These are phyloP conservation scores for Geotrichum carabidarum DNA, from an alignment of 1,139 yeast genomes.

Conservation along the genomic window DNA sequence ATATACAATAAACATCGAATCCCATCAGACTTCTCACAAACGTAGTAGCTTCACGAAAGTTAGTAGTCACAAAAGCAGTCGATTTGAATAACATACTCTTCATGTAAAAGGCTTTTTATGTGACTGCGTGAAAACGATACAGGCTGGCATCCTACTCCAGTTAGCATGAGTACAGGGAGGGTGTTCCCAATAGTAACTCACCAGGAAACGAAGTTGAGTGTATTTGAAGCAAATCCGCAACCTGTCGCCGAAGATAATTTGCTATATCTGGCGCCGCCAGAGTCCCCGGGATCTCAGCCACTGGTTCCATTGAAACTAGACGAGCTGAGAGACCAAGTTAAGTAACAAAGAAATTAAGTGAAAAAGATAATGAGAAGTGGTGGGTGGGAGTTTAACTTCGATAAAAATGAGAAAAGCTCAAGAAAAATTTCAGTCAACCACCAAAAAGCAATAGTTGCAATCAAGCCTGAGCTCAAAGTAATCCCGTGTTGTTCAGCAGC, in stretches of 20 bases:
- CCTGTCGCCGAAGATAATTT: conserved; percentile 59
- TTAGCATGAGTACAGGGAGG: conserved; percentile 1
- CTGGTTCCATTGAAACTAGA: conserved; percentile 34
- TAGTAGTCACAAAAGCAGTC: neutral
- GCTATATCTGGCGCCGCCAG: conserved; percentile 61
- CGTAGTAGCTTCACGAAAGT: conserved; percentile 50
- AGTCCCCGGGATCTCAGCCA: conserved; percentile 82
- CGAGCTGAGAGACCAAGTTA: neutral
- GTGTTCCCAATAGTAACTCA: neutral
- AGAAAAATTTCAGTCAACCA: too few species aligned
- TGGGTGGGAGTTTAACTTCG: too few species aligned
- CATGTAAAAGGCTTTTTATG: conserved; percentile 55
- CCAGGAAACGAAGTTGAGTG: conserved; percentile 22
- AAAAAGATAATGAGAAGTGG: neutral
- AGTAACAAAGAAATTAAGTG: neutral
- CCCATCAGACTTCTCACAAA: conserved; percentile 96
- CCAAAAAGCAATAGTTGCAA: too few species aligned
- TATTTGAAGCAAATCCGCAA: conserved; percentile 59
- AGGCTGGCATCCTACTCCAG: conserved; percentile 91
- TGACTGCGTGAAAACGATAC: conserved; percentile 80
- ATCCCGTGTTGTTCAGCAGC: too few species aligned
- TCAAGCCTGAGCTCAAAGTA: too few species aligned
- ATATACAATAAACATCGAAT: conserved; percentile 76
- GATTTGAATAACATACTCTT: conserved; percentile 41
- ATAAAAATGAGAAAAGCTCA: too few species aligned